A percentile compares a stretch with the other conserved stretches of the same genome.
These are phyloP conservation scores for Fusarium caatingaense DNA, from an alignment of 2,329 filamentous ascomycete genomes.

Conservation along the genomic window DNA sequence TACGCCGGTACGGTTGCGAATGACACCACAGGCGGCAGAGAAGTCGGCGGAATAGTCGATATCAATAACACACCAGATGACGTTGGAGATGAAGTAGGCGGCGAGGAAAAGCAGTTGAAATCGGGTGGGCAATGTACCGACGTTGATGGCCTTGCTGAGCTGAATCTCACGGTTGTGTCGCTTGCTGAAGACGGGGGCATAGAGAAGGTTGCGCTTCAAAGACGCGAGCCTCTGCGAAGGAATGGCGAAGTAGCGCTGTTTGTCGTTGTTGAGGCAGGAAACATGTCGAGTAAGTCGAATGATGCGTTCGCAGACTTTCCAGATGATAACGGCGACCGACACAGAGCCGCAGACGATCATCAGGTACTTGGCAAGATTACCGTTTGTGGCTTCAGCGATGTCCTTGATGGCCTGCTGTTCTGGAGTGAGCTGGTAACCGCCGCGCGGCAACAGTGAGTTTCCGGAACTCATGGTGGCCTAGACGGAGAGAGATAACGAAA, in stretches of 20 bases:
- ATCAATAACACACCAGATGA: conserved; percentile 74
- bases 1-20: conserved; percentile 76
- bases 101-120: conserved; percentile 68
- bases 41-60: conserved; percentile 66
- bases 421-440: conserved; percentile 29
- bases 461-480: conserved; percentile 42
- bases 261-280: conserved; percentile 80
- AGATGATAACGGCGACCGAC: conserved; percentile 71
- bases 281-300: conserved; percentile 78
- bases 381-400: conserved; percentile 49
- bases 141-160: conserved; percentile 66
- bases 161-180: conserved; percentile 73
- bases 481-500: conserved; percentile 1
- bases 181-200: conserved; percentile 70
- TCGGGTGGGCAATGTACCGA: conserved; percentile 70
- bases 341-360: conserved; percentile 73
- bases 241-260: conserved; percentile 80
- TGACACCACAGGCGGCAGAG: conserved; percentile 59
- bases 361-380: conserved; percentile 69
- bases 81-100: conserved; percentile 67
- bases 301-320: conserved; percentile 71
- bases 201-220: conserved; percentile 80
- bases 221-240: conserved; percentile 65
- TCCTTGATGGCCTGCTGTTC: conserved; percentile 30
- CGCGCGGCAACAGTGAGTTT: conserved; percentile 36